A percentile compares a stretch with the other conserved stretches of the same genome.
Conservation (phyloP, 495 filamentous ascomycete species). For the Tirmania nivea region DNA sequence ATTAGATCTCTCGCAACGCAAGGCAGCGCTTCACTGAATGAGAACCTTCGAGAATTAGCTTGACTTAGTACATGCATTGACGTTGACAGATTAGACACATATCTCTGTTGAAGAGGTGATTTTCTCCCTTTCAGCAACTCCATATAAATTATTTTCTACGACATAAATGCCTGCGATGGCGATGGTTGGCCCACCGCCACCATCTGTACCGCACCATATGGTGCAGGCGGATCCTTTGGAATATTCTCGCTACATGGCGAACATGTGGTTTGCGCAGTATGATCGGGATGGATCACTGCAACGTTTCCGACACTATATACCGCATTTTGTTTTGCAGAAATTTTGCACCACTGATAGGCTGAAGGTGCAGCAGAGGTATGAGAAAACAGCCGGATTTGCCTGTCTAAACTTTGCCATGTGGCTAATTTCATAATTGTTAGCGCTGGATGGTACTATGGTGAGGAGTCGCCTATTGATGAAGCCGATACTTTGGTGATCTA, state of each 20-base stretch:
- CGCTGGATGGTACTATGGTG: not conserved
- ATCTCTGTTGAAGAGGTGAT: too few relatives aligned
- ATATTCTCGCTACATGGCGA: slow-evolving; percentile 16
- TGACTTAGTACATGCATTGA: too few relatives aligned
- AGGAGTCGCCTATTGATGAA: slow-evolving; percentile 4
- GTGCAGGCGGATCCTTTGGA: slow-evolving; percentile 13
- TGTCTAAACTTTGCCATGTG: slow-evolving; percentile 6
- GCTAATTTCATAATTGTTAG: not conserved
- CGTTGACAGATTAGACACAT: too few relatives aligned
- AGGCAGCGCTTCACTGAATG: too few relatives aligned
- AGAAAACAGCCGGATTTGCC: slow-evolving; percentile 4
- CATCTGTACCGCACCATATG: not conserved
- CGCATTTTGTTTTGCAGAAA: slow-evolving; percentile 13
- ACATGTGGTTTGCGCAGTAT: slow-evolving; percentile 16
- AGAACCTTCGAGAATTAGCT: too few relatives aligned
- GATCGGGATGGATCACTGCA: slow-evolving; percentile 16
- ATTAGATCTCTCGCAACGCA: too few relatives aligned
- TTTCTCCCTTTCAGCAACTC: too few relatives aligned
- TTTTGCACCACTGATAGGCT: slow-evolving; percentile 15
- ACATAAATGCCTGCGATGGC: not conserved
- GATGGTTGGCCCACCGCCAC: not conserved
- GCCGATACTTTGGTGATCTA: slow-evolving; percentile 17
- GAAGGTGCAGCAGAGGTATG: slow-evolving; percentile 17
- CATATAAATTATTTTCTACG: not conserved
- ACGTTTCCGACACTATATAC: slow-evolving; percentile 16